A percentile compares a stretch with the other conserved stretches of the same genome.
These are phyloP conservation scores for Aspergillus viridinutans DNA, from an alignment of 2,329 filamentous ascomycete genomes.

Conservation along the genomic window DNA sequence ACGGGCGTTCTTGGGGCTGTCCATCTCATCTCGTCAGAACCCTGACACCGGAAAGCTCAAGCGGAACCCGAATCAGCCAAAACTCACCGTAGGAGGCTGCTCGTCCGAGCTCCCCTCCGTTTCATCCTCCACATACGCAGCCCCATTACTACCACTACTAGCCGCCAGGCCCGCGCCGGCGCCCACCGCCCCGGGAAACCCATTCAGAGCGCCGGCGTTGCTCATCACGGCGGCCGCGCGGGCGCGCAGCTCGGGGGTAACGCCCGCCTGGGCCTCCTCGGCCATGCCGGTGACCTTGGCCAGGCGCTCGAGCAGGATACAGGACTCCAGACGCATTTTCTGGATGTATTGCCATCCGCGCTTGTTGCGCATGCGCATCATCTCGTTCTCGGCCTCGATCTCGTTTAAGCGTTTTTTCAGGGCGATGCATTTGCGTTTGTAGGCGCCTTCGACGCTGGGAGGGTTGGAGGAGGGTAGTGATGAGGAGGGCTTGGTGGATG, in stretches of 20 bases:
- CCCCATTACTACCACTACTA: conserved; percentile 17
- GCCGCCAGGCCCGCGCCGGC: conserved; percentile 5
- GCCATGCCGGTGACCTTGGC: conserved; percentile 40
- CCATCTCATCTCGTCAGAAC: neutral
- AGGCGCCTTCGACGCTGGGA: conserved; percentile 91
- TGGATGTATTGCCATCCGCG: conserved; percentile 81
- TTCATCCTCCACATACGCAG: conserved; percentile 36
- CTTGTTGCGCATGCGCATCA: conserved; percentile 70
- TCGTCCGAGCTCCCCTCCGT: conserved; percentile 44
- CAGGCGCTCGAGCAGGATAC: conserved; percentile 41
- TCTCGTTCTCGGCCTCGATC: conserved; percentile 87
- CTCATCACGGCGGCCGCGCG: conserved; percentile 33
- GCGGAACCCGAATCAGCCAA: neutral
- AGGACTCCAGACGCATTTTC: conserved; percentile 70
- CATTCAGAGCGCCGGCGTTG: conserved; percentile 21
- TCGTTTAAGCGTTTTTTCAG: conserved; percentile 87
- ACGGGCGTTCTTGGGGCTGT: conserved; percentile 45
- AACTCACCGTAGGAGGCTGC: conserved; percentile 40
- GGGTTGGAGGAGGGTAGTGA: conserved; percentile 51
- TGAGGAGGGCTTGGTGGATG: conserved; percentile 18
- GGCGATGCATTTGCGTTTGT: conserved; percentile 93
- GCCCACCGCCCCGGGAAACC: conserved; percentile 11
- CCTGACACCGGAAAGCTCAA: neutral
- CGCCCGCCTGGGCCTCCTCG: conserved; percentile 33
- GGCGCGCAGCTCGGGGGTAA: conserved; percentile 34